Evolutionary conservation across 257 asterid genomes (phyloP).

Genomic region (Solanum sejunctum): DNA sequence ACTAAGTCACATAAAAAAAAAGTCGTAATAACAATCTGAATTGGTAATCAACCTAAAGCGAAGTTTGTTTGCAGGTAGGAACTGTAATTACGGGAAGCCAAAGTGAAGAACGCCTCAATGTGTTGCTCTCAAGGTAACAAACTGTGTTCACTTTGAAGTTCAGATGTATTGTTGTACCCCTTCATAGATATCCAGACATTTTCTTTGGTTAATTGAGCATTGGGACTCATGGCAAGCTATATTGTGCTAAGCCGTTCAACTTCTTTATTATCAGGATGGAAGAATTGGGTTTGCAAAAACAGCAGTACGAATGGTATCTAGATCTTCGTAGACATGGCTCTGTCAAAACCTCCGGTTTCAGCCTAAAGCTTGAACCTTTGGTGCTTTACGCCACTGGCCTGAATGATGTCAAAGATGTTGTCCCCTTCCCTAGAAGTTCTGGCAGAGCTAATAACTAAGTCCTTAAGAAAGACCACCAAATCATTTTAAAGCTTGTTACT

Average conservation of each 20-base stretch:
- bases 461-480: background rate
- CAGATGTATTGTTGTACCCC: background rate
- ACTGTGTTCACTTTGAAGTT: background rate
- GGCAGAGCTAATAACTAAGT: conserved; percentile 45
- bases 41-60: background rate
- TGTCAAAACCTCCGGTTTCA: conserved; percentile 53
- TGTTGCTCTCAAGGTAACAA: conserved; percentile 47
- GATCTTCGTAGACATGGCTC: conserved; percentile 73
- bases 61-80: conserved; percentile 42
- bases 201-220: background rate
- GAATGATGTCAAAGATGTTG: conserved; percentile 69
- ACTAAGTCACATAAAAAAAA: background rate
- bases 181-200: background rate
- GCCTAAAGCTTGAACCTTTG: conserved; percentile 49
- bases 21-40: background rate
- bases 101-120: conserved; percentile 58
- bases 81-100: conserved; percentile 69
- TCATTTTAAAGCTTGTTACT: background rate
- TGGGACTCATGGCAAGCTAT: background rate
- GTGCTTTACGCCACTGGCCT: conserved; percentile 80
- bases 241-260: background rate
- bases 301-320: conserved; percentile 71
- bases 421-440: conserved; percentile 69
- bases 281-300: conserved; percentile 40
- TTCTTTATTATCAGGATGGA: conserved; percentile 33